These are phyloP conservation scores for Bacterosira constricta DNA, from an alignment of 108 stramenopile genomes.

Conservation along the genomic window DNA sequence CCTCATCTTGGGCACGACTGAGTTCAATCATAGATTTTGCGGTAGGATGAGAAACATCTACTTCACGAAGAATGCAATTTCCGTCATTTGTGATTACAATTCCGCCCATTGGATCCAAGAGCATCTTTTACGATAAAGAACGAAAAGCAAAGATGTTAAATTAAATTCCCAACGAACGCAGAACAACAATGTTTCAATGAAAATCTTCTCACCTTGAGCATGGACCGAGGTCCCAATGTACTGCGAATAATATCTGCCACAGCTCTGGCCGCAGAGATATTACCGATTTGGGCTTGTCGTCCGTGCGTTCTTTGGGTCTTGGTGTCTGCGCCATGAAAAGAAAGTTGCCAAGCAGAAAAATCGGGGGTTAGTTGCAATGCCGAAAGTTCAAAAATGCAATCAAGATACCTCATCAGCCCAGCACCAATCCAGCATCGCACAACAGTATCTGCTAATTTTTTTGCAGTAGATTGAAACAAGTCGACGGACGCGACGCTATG, in stretches of 20 bases:
- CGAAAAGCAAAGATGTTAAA: slow-evolving; percentile 15
- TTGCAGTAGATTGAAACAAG: too few species aligned
- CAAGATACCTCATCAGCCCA: background rate
- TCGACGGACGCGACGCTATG: background rate
- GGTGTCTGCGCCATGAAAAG: slow-evolving; percentile 61
- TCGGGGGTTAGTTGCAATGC: background rate
- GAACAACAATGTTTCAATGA: background rate
- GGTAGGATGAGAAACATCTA: slow-evolving; percentile 99
- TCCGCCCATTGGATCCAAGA: slow-evolving; percentile 99
- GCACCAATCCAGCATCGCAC: background rate
- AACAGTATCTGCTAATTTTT: background rate
- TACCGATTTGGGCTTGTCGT: slow-evolving; percentile 95
- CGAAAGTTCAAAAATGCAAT: slow-evolving; percentile 1
- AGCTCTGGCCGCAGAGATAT: slow-evolving; percentile 95
- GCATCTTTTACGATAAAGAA: slow-evolving; percentile 65
- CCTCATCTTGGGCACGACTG: slow-evolving; percentile 96
- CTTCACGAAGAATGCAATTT: slow-evolving; percentile 98
- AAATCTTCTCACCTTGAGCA: slow-evolving; percentile 88
- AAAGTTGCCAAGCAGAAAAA: slow-evolving; percentile 6
- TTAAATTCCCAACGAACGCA: background rate
- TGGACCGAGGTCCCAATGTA: slow-evolving; percentile 96
- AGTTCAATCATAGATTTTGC: slow-evolving; percentile 99
- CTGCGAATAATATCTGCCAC: slow-evolving; percentile 98
- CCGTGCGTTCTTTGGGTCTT: slow-evolving; percentile 98
- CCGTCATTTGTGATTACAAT: slow-evolving; percentile 99